phyloP scores from a whole-genome alignment of 257 asterid species.

The Capsicum baccatum region DNA sequence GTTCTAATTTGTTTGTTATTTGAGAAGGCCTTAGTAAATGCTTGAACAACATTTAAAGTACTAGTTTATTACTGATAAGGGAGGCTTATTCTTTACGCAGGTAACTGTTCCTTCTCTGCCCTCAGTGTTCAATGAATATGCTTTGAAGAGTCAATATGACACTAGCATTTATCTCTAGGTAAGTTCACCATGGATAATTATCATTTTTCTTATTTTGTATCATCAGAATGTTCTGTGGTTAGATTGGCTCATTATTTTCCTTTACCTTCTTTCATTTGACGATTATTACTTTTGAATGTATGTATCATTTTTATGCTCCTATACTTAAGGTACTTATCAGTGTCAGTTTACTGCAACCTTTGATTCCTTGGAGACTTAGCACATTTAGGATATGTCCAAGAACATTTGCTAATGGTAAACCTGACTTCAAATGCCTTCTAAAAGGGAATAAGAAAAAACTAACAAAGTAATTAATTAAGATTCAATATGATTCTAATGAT shows the following conservation, averaged over 20 bases:
- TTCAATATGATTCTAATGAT: background rate
- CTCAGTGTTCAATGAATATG: conserved; percentile 96
- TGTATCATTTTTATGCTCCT: background rate
- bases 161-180: conserved; percentile 99
- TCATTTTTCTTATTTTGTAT: background rate
- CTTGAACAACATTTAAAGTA: background rate
- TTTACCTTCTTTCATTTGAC: background rate
- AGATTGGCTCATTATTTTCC: conserved; percentile 23
- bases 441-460: conserved; percentile 1
- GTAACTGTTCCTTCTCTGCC: conserved; percentile 97
- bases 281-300: conserved; percentile 3
- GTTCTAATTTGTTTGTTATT: background rate
- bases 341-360: conserved; percentile 21
- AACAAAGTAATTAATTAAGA: background rate
- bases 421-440: conserved; percentile 6
- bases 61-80: conserved; percentile 14
- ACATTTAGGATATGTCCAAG: conserved; percentile 7
- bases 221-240: background rate
- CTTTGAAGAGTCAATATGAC: conserved; percentile 95
- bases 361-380: background rate
- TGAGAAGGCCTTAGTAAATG: background rate
- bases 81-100: conserved; percentile 42
- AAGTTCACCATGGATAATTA: conserved; percentile 16
- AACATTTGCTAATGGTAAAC: background rate
- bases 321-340: background rate